Evolutionary conservation across 768 basidiomycete species (phyloP), one percentile per base, ranked within the genome.

Genomic region (Lentinula boryana): DNA sequence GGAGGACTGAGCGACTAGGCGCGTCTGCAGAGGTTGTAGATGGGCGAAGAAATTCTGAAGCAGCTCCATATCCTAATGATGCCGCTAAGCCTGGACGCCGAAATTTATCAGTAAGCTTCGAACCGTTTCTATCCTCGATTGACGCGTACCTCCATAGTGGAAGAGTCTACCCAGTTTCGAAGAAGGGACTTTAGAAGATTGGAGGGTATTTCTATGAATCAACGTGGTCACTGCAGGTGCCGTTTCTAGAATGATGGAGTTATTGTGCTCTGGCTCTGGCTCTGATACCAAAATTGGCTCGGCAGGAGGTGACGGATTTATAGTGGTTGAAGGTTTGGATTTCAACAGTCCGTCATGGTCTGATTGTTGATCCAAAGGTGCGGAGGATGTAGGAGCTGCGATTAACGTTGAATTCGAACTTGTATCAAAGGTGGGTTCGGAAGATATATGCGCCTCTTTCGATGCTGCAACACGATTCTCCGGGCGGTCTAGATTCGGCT

Each of bases 101-200:
- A 32, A 35, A 36, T 60, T 56, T 4, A 65, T 23, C 32, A 21
- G 38, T 40, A 12, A 35, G 4, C 35, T 13, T 35, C 18, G 48
- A 7, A 46, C 31, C 38, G 41, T 18, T 21, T 21, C 36, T 23
- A 21, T 15, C 4, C 4, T 10, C 8, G 36, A 7, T 35, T 6
- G 18, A 44, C 67, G 67, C 80, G 50, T 68, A 89, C 95, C 92
- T 66, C 96, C 96, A 62, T 98, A 98, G 66, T 98, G 96, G 65
- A 98, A 91, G 7, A 98, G 69, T 15, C 95, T 82, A 4, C 93
- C 95, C 8, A 98, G 78, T 10, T 88, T 82, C 0, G 95, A 96
- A 0, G 93, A 91, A 15, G 96, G 96, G 0, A 98, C 94, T 70
- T 84, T 91, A 4, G 95, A 96, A 0, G 93, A 85, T 68, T 86